Percentiles rank a stretch among this genome's conserved stretches.
These are phyloP conservation scores for Coemansia sp. DNA, from an alignment of 192 early-diverging fungal genomes.

Conservation along the genomic window DNA sequence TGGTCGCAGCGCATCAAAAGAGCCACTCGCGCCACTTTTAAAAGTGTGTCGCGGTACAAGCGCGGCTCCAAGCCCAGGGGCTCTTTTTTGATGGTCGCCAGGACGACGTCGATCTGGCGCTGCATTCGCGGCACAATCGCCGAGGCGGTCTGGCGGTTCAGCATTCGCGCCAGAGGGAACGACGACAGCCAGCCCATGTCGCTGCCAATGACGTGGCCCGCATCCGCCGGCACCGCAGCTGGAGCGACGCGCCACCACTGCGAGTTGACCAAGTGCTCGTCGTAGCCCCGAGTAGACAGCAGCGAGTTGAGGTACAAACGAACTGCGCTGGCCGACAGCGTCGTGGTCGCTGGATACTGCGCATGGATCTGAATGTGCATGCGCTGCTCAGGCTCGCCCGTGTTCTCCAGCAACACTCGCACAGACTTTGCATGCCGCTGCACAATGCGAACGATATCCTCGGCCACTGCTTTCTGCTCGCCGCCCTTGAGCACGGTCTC, in stretches of 20 bases:
- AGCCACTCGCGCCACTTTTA: constrained; percentile 35
- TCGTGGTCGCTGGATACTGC: constrained; percentile 40
- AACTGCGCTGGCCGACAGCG: constrained; percentile 54
- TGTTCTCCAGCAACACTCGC: constrained; percentile 12
- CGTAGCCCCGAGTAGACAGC: constrained; percentile 49
- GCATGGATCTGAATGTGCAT: constrained; percentile 37
- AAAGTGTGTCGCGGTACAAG: constrained; percentile 51
- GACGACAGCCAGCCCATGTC: constrained; percentile 42
- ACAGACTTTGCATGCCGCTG: constrained; percentile 27
- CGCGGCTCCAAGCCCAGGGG: constrained; percentile 52
- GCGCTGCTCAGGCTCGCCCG: not conserved
- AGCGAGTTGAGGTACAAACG: constrained; percentile 55
- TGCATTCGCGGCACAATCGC: constrained; percentile 43
- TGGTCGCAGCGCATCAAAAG: constrained; percentile 30
- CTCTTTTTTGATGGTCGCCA: constrained; percentile 43
- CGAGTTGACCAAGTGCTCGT: constrained; percentile 53
- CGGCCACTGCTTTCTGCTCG: constrained; percentile 53
- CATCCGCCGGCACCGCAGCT: not conserved
- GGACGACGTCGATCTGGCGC: constrained; percentile 46
- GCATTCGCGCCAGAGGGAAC: constrained; percentile 43
- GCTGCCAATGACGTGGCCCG: constrained; percentile 20
- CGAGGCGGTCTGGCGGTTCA: constrained; percentile 41
- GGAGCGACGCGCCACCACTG: constrained; percentile 48
- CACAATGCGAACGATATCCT: constrained; percentile 38
- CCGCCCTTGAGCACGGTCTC: constrained; percentile 48